Conservation (phyloP, 2,329 filamentous ascomycete genomes). For the Helicocarpus griseus region DNA sequence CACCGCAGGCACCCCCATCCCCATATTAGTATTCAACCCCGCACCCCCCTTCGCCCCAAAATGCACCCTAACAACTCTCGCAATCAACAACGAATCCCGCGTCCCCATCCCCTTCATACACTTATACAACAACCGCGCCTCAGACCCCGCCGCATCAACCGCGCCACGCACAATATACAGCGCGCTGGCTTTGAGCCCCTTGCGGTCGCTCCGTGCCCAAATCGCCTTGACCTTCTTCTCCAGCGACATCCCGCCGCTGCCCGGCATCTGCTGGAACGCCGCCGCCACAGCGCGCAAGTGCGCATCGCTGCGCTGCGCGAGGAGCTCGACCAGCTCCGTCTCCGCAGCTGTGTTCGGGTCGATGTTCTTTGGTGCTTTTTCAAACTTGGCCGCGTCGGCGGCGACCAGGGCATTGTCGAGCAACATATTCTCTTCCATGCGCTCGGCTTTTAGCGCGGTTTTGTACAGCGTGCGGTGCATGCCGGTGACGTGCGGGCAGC, state of each 20-base stretch:
- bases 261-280: slow-evolving; percentile 61
- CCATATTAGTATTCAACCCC: too few species aligned
- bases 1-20: too few species aligned
- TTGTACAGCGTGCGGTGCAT: slow-evolving; percentile 75
- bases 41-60: slow-evolving; percentile 66
- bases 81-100: slow-evolving; percentile 45
- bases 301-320: slow-evolving; percentile 61
- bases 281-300: slow-evolving; percentile 66
- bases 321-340: slow-evolving; percentile 59
- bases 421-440: slow-evolving; percentile 62
- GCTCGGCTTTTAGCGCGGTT: slow-evolving; percentile 61
- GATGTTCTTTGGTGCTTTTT: slow-evolving; percentile 58
- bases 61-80: slow-evolving; percentile 60
- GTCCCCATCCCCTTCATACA: slow-evolving; percentile 45
- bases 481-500: slow-evolving; percentile 64
- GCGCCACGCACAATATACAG: slow-evolving; percentile 62
- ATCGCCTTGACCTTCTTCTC: slow-evolving; percentile 2
- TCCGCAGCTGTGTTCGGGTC: slow-evolving; percentile 63
- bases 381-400: slow-evolving; percentile 61
- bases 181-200: slow-evolving; percentile 73
- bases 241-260: slow-evolving; percentile 23
- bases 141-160: slow-evolving; percentile 64
- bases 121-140: slow-evolving; percentile 63
- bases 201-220: slow-evolving; percentile 57
- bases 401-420: slow-evolving; percentile 62